These are phyloP conservation scores for Gamarada debralockiae DNA, from an alignment of 495 filamentous ascomycete genomes.

Conservation along the genomic window DNA sequence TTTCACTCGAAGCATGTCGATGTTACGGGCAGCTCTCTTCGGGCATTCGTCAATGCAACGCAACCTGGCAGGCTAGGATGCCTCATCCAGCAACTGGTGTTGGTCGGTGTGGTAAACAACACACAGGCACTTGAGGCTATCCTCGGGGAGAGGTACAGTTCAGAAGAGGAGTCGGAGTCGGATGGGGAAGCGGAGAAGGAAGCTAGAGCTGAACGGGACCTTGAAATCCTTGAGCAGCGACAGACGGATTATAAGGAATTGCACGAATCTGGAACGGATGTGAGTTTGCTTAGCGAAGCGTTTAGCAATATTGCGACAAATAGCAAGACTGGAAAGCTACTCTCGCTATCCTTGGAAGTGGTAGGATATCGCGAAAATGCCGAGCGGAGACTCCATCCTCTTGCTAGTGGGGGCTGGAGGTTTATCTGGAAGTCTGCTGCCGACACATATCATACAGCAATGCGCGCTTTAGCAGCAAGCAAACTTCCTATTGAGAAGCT, in stretches of 20 bases:
- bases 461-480: conserved; percentile 1
- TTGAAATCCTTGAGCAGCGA: too few species aligned
- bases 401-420: neutral
- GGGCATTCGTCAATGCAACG: neutral
- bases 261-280: too few species aligned
- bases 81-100: neutral
- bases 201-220: too few species aligned
- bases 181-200: neutral
- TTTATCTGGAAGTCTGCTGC: neutral
- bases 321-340: neutral
- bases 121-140: too few species aligned
- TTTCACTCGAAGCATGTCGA: conserved; percentile 4
- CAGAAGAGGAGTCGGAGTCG: neutral
- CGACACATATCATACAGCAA: neutral
- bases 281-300: neutral
- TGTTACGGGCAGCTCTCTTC: neutral
- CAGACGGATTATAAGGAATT: neutral
- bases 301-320: neutral
- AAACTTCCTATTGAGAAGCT: neutral
- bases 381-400: neutral
- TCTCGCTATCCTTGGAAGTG: neutral
- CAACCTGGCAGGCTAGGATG: conserved; percentile 2
- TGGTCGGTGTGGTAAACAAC: neutral
- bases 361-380: neutral
- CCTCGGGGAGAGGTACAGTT: too few species aligned